phyloP scores from a whole-genome alignment of 1,284 basidiomycete genomes.

The Lentinus polychrous region DNA sequence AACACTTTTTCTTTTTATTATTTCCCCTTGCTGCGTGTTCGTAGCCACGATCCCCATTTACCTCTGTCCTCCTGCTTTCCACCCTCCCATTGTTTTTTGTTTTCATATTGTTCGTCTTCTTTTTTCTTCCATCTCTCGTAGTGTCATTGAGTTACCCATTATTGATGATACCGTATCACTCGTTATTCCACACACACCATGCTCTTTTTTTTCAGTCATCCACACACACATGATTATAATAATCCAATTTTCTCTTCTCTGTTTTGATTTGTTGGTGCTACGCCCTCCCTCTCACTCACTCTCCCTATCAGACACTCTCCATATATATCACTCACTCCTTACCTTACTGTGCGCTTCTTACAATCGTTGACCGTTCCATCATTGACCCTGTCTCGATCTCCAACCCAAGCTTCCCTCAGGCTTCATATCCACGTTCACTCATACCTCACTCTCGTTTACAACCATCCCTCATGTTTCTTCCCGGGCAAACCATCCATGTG shows the following conservation, averaged over 20 bases:
- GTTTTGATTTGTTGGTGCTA: too few species aligned
- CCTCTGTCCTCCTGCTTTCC: conserved; percentile 18
- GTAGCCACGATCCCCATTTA: conserved; percentile 4
- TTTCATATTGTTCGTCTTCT: conserved; percentile 1
- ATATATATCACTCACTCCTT: too few species aligned
- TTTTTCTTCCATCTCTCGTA: conserved; percentile 2
- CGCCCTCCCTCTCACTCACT: too few species aligned
- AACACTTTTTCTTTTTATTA: not conserved
- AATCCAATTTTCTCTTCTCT: not conserved
- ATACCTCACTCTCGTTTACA: conserved; percentile 10
- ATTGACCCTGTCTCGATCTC: not conserved
- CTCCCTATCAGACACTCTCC: conserved; percentile 7
- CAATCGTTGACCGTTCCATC: not conserved
- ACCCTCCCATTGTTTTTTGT: conserved; percentile 6
- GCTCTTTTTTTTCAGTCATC: conserved; percentile 10
- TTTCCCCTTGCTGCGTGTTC: not conserved
- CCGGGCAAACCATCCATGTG: not conserved
- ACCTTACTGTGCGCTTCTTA: conserved; percentile 3
- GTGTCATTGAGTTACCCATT: conserved; percentile 16
- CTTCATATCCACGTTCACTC: not conserved
- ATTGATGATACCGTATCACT: conserved; percentile 28
- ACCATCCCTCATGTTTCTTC: conserved; percentile 2
- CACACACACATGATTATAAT: conserved; percentile 16
- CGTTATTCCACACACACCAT: conserved; percentile 22
- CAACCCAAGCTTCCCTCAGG: conserved; percentile 3